Percentiles rank a stretch among this genome's conserved stretches.
phyloP scores from a whole-genome alignment of 2,329 filamentous ascomycete species.

The Stemphylium vesicarium region DNA sequence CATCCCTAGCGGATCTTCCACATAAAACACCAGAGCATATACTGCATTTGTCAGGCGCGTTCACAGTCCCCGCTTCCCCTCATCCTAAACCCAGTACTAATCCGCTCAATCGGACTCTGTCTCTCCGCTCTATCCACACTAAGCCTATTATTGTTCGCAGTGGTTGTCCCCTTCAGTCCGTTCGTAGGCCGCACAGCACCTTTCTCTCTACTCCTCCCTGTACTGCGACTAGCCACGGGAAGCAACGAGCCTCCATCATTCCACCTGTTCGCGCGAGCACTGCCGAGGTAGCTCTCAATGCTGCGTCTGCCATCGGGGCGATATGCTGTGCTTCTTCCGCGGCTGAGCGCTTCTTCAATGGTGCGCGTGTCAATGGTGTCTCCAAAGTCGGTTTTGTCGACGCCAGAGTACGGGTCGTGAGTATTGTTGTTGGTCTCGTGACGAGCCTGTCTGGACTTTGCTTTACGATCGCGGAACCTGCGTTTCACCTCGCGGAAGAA shows the following conservation, averaged over 20 bases:
- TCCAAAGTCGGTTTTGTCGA: conserved; percentile 20
- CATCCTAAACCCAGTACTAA: conserved; percentile 45
- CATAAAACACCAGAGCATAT: neutral
- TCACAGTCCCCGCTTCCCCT: conserved; percentile 41
- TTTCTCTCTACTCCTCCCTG: conserved; percentile 24
- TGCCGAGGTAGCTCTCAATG: conserved; percentile 38
- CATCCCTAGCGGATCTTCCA: neutral
- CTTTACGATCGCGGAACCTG: conserved; percentile 20
- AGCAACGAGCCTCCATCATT: conserved; percentile 21
- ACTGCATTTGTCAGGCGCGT: neutral
- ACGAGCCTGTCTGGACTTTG: neutral
- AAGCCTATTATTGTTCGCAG: conserved; percentile 19
- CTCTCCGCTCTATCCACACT: conserved; percentile 28
- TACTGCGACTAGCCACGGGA: conserved; percentile 44
- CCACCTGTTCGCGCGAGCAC: conserved; percentile 17
- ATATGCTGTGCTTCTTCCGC: conserved; percentile 31
- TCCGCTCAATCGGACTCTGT: conserved; percentile 32
- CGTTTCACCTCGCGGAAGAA: conserved; percentile 37
- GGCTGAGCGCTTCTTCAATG: conserved; percentile 36
- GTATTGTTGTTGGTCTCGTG: neutral
- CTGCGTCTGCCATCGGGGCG: conserved; percentile 31
- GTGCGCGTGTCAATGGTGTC: conserved; percentile 32
- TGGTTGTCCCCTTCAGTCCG: conserved; percentile 16
- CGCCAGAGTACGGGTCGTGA: neutral
- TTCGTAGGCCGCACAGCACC: conserved; percentile 15